phyloP scores from a whole-genome alignment of 305 asterid species.

The Nicotiana rustica region DNA sequence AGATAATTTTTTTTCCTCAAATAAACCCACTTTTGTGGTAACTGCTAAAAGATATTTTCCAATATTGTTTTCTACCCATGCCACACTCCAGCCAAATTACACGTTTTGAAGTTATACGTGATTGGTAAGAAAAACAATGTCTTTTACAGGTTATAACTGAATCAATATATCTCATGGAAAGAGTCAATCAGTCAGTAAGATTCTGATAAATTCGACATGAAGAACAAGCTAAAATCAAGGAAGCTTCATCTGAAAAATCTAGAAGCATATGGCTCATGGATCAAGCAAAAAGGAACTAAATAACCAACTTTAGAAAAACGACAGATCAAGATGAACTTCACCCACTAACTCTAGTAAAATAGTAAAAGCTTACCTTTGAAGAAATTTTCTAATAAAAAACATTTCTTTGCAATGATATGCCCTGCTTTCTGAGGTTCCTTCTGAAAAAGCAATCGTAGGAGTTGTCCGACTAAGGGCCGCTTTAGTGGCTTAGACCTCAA shows the following conservation, averaged over 20 bases:
- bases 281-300: slow-evolving; percentile 26
- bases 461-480: slow-evolving; percentile 69
- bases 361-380: slow-evolving; percentile 66
- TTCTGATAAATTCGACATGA: neutral
- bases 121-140: neutral
- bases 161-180: slow-evolving; percentile 27
- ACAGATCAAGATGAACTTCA: neutral
- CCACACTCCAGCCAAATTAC: neutral
- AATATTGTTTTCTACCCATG: neutral
- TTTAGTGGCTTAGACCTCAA: slow-evolving; percentile 68
- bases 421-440: slow-evolving; percentile 78
- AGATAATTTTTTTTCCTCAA: too few relatives aligned
- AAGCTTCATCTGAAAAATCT: slow-evolving; percentile 6
- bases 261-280: slow-evolving; percentile 3
- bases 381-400: slow-evolving; percentile 74
- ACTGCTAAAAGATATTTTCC: too few relatives aligned
- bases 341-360: slow-evolving; percentile 18
- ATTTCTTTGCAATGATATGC: slow-evolving; percentile 74
- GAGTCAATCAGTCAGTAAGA: neutral
- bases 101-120: neutral
- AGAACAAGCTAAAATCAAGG: slow-evolving; percentile 8
- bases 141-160: neutral
- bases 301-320: neutral
- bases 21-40: too few relatives aligned
- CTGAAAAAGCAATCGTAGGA: slow-evolving; percentile 79